Conservation (phyloP, 148 eudicot species). For the Chenopodium quinoa region DNA sequence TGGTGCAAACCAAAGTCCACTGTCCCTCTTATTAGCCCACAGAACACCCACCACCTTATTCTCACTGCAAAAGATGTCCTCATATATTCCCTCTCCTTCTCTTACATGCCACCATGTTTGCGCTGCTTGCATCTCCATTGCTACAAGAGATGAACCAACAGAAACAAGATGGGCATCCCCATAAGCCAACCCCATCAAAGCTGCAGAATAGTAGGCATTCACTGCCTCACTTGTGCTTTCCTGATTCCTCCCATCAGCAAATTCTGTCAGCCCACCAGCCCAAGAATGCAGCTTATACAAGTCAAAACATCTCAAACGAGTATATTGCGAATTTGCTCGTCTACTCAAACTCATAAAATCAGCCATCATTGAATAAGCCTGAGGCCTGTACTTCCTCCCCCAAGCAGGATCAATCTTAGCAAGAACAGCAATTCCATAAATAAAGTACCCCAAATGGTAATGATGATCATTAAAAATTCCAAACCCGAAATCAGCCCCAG, state of each 20-base stretch:
- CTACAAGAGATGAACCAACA: slow-evolving; percentile 59
- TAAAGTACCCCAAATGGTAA: slow-evolving; percentile 80
- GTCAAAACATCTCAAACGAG: slow-evolving; percentile 83
- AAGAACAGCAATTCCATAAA: slow-evolving; percentile 80
- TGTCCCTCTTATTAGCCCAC: slow-evolving; percentile 82
- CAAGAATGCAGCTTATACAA: slow-evolving; percentile 90
- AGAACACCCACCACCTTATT: slow-evolving; percentile 70
- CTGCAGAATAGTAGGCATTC: slow-evolving; percentile 84
- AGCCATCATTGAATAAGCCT: slow-evolving; percentile 78
- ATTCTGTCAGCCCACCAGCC: slow-evolving; percentile 90
- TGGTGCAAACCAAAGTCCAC: slow-evolving; percentile 86
- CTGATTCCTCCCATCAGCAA: slow-evolving; percentile 84
- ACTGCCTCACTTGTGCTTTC: slow-evolving; percentile 92
- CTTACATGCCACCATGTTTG: slow-evolving; percentile 87
- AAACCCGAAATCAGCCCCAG: slow-evolving; percentile 90
- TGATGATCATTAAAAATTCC: slow-evolving; percentile 91
- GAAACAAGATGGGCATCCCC: slow-evolving; percentile 72
- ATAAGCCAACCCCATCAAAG: slow-evolving; percentile 88
- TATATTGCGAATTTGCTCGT: slow-evolving; percentile 39
- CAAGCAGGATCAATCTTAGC: slow-evolving; percentile 89
- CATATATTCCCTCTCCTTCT: slow-evolving; percentile 53
- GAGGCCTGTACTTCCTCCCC: slow-evolving; percentile 78
- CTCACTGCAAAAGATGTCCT: slow-evolving; percentile 47
- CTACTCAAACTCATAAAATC: slow-evolving; percentile 79
- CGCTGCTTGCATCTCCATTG: slow-evolving; percentile 74